Evolutionary conservation across 345 rosid species (phyloP).

Genomic region (Iberis pinnata): DNA sequence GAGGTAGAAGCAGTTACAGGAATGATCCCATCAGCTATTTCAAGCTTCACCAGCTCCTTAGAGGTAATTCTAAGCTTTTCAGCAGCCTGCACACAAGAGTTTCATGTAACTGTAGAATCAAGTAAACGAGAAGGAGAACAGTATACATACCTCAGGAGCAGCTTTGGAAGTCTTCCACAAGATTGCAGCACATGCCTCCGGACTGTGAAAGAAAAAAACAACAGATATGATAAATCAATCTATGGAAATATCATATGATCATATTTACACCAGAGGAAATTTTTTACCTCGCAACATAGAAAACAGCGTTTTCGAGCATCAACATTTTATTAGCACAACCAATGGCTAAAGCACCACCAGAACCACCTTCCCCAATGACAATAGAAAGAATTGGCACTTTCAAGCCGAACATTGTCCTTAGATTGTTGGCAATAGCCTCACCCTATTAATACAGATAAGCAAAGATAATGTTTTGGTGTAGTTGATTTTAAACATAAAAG

Average conservation of each 20-base stretch:
- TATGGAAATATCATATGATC: neutral
- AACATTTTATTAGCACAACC: constrained; percentile 87
- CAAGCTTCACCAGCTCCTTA: constrained; percentile 55
- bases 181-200: constrained; percentile 97
- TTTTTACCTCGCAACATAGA: constrained; percentile 96
- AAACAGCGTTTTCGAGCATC: constrained; percentile 95
- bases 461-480: neutral
- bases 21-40: constrained; percentile 80
- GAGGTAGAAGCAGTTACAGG: constrained; percentile 47
- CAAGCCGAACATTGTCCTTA: constrained; percentile 92
- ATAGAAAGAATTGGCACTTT: constrained; percentile 91
- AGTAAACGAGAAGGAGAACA: constrained; percentile 10
- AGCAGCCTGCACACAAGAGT: constrained; percentile 64
- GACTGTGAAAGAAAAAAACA: constrained; percentile 44
- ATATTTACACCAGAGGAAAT: neutral
- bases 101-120: constrained; percentile 12
- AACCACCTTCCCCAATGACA: constrained; percentile 98
- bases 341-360: constrained; percentile 99
- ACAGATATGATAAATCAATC: constrained; percentile 1
- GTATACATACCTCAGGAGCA: constrained; percentile 65
- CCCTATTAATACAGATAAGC: constrained; percentile 41
- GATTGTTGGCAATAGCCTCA: constrained; percentile 92
- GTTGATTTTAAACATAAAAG: neutral
- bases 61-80: constrained; percentile 84
- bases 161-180: constrained; percentile 90